These are phyloP conservation scores for Cyclotella baltica DNA, from an alignment of 108 stramenopile species.

Conservation along the genomic window DNA sequence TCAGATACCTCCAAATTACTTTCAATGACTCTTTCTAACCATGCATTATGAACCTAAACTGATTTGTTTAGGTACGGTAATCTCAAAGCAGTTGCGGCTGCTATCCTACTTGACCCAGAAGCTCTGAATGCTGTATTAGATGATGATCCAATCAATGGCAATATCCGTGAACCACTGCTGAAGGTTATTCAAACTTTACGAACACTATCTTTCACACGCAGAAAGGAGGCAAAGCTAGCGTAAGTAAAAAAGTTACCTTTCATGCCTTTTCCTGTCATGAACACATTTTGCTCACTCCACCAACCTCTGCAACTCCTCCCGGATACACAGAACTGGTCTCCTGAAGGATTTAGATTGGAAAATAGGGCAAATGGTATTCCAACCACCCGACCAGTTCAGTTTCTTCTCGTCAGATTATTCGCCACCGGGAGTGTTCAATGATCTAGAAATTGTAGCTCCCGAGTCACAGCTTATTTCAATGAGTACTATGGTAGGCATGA, in stretches of 20 bases:
- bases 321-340: not conserved
- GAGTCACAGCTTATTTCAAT: constrained; percentile 48
- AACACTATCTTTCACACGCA: constrained; percentile 46
- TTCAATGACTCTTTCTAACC: not conserved
- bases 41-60: no score
- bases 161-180: constrained; percentile 56
- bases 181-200: constrained; percentile 61
- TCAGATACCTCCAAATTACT: no score
- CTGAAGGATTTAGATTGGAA: constrained; percentile 35
- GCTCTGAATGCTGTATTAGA: constrained; percentile 49
- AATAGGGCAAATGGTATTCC: constrained; percentile 55
- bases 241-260: not conserved
- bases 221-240: constrained; percentile 25
- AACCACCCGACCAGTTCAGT: constrained; percentile 54
- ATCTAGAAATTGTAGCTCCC: constrained; percentile 44
- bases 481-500: constrained; percentile 41
- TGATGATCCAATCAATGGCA: constrained; percentile 59
- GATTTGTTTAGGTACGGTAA: constrained; percentile 57
- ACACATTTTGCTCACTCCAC: no score
- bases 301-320: no score
- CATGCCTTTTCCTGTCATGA: no score
- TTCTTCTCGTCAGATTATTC: constrained; percentile 52
- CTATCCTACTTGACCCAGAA: constrained; percentile 60
- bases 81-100: constrained; percentile 58
- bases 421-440: constrained; percentile 42